Base-by-base conservation (phyloP, 208 protist species). In the Wallacemonas sp. region DNA sequence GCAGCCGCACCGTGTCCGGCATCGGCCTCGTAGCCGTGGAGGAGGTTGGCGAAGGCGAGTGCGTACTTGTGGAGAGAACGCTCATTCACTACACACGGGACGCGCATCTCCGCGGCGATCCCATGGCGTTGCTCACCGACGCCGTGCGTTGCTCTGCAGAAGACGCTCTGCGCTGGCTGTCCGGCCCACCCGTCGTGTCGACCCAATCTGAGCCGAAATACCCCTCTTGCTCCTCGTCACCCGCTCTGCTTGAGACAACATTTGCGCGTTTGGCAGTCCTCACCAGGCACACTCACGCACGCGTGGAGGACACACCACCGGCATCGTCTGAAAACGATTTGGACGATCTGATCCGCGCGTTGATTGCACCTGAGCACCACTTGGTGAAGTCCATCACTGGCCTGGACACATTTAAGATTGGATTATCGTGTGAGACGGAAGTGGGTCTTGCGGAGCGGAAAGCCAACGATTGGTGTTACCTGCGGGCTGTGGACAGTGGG, bases 21-120 rank as follows among this genome's bases (percentile, higher is more conserved):
- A 49, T 61, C 2, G 83, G 83, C 1, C 44, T 89, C 19, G 58
- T 85, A 19, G 69, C 83, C 6, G 73, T 61, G 12, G 58, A 27
- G 5, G 12, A 61, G 0, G 68, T 89, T 30, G n/a, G 41, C 22
- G 83, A 80, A 47, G 83, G 79, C 14, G 64, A 61, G 46, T 66
- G 77, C 4, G 66, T 89, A 22, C 17, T 75, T 1, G 66, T 59
- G 2, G 83, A 89, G 54, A n/a, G n/a, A n/a, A 21, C n/a, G 11
- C 55, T 45, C 14, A 26, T 72, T n/a, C n/a, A n/a, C n/a, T n/a
- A n/a, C n/a, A n/a, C n/a, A n/a, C n/a, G n/a, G n/a, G n/a, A n/a
- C n/a, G n/a, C n/a, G n/a, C n/a, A 55, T 15, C 38, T 55, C 24
- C 47, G 45, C 38, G 38, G 38, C 55, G 55, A 62, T 34, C 26